Base-by-base conservation (phyloP, 2,329 filamentous ascomycete genomes). In the Xylaria sp. region DNA sequence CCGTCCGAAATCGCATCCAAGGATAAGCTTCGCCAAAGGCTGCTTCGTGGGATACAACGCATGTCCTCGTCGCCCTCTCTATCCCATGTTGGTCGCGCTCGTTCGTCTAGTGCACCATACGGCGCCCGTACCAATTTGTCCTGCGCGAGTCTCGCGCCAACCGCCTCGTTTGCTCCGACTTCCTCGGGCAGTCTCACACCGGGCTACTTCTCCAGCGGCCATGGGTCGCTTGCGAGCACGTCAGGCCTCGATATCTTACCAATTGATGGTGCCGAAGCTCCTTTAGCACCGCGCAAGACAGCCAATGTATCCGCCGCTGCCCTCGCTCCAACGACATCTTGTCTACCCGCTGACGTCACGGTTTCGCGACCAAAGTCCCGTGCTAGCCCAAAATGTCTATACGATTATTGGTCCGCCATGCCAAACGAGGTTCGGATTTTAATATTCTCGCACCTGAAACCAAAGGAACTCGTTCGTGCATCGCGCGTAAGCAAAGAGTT, bases 21-120 rank as follows among this genome's bases (percentile, higher is more conserved):
- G 80, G 83, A 87, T 65, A 93, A 90, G 78, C 87, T 89, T 62
- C 88, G 92, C 56, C 88, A 90, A 74, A 88, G 90, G 67, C 80
- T 97, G 40, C 83, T 97, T 20, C 89, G 90, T 71, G 89, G 90
- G 38, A 85, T 97, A 58, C 91, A 95, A 70, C 90, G 93, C 66
- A 95, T 97, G 76, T 90, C 92, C 11, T 97, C 93, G 0, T 93
- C 91, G 6, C 90, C 92, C 0, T 92, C 92, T 17, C 82, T 97
- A 59, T 84, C 87, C 48, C 87, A 87, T 66, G 80, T 89, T 63
- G 86, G 89, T 65, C 88, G 91, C 67, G 83, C 88, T 31, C 86
- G 89, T 65, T 90, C 93, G 6, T 86, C 88, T 66, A 90, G 88
- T 75, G 92, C 91, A 75, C 88, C 90, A 10, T 90, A 93, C 84